phyloP scores from a whole-genome alignment of 441 rosid species.

The Capsella rubella region DNA sequence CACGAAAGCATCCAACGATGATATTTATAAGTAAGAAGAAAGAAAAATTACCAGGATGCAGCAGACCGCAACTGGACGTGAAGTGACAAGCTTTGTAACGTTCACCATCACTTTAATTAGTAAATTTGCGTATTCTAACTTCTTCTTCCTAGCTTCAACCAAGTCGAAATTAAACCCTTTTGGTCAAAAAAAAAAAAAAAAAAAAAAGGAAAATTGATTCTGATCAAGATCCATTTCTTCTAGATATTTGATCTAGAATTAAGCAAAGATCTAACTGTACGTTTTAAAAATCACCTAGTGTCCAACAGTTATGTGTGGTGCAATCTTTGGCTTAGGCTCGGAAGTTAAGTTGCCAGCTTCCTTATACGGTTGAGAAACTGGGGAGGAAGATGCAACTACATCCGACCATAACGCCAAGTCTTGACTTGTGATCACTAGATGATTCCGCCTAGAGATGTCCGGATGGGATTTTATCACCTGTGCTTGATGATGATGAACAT shows the following conservation, averaged over 20 bases:
- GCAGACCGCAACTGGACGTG: constrained; percentile 36
- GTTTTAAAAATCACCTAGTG: constrained; percentile 61
- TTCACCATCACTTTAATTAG: constrained; percentile 33
- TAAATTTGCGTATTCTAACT: constrained; percentile 11
- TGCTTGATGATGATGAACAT: constrained; percentile 56
- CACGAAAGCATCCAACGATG: background rate
- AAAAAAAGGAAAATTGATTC: background rate
- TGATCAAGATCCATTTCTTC: constrained; percentile 32
- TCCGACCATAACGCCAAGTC: constrained; percentile 59
- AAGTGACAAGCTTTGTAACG: constrained; percentile 31
- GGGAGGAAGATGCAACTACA: constrained; percentile 66
- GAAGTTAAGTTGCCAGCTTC: constrained; percentile 47
- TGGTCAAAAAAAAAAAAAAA: background rate
- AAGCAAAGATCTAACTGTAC: background rate
- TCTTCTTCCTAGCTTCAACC: background rate
- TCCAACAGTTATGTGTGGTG: constrained; percentile 67
- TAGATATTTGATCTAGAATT: background rate
- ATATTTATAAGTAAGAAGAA: background rate
- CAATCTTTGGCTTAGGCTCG: constrained; percentile 49
- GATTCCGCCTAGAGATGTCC: constrained; percentile 56
- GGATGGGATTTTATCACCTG: constrained; percentile 46
- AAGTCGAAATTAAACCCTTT: background rate
- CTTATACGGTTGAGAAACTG: constrained; percentile 56
- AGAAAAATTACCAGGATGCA: constrained; percentile 19
- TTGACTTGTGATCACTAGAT: constrained; percentile 47